These are phyloP conservation scores for Pleurotus eryngii DNA, from an alignment of 768 basidiomycete species.

Conservation along the genomic window DNA sequence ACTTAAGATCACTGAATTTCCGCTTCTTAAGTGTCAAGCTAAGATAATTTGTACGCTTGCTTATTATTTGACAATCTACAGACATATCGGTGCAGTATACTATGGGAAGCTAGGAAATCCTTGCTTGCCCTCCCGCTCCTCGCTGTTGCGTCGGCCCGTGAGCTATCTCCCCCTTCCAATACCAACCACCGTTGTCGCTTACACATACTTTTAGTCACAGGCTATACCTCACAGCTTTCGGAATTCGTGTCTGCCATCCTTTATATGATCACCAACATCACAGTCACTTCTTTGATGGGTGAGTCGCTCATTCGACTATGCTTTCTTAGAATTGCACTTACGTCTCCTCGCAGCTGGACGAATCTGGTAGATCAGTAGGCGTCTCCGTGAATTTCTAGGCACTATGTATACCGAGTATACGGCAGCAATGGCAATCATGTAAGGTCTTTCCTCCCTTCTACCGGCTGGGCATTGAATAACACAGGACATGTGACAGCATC, in stretches of 20 bases:
- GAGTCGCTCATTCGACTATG: background rate
- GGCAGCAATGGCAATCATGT: background rate
- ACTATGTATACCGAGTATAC: background rate
- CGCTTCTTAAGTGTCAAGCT: background rate
- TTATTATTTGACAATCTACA: background rate
- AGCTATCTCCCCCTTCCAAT: background rate
- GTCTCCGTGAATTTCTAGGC: background rate
- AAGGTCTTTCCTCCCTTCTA: background rate
- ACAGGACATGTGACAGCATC: background rate
- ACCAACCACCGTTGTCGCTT: background rate
- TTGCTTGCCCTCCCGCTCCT: constrained; percentile 13
- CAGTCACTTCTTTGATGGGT: background rate
- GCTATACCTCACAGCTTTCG: background rate
- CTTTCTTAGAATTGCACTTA: no score
- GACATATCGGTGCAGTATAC: constrained; percentile 19
- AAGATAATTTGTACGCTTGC: no score
- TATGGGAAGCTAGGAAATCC: constrained; percentile 14
- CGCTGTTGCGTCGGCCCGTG: constrained; percentile 10
- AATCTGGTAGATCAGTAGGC: constrained; percentile 7
- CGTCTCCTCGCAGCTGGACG: background rate
- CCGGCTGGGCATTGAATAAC: no score
- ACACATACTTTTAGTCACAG: background rate
- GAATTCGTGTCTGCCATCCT: no score
- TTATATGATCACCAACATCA: background rate
- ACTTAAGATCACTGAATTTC: background rate